A percentile compares a stretch with the other conserved stretches of the same genome.
These are phyloP conservation scores for Agapanthus africanus DNA, from an alignment of 106 monocot species.

Conservation along the genomic window DNA sequence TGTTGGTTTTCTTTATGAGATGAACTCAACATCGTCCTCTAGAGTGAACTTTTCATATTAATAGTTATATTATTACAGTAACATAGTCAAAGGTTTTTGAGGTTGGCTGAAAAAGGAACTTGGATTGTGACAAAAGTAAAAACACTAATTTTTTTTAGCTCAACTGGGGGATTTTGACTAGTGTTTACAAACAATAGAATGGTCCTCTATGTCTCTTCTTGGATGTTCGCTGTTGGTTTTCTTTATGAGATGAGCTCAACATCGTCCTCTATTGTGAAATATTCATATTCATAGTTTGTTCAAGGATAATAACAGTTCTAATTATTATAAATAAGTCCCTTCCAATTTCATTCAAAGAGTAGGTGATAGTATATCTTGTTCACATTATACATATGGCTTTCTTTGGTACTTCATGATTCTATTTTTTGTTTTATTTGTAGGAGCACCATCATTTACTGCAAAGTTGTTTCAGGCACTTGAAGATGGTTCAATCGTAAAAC, in stretches of 20 bases:
- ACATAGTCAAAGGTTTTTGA: too few relatives aligned
- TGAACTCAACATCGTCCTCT: too few relatives aligned
- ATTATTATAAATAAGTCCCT: background rate
- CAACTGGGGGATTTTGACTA: too few relatives aligned
- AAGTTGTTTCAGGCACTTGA: conserved; percentile 55
- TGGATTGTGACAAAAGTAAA: too few relatives aligned
- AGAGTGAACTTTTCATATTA: background rate
- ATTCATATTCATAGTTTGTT: background rate
- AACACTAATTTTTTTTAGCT: too few relatives aligned
- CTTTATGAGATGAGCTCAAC: background rate
- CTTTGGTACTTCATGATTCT: conserved; percentile 7
- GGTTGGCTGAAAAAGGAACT: too few relatives aligned
- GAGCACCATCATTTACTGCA: conserved; percentile 41
- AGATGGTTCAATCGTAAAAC: conserved; percentile 37
- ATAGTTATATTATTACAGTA: too few relatives aligned
- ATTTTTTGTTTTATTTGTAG: conserved; percentile 28
- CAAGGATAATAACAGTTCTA: background rate
- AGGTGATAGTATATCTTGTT: background rate
- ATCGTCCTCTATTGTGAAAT: background rate
- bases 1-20: too few relatives aligned
- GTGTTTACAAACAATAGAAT: too few relatives aligned
- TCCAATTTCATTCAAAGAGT: background rate
- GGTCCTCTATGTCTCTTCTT: too few relatives aligned
- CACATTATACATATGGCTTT: background rate
- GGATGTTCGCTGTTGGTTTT: too few relatives aligned